Percentiles rank a stretch among this genome's conserved stretches.
phyloP scores from a whole-genome alignment of 345 rosid species.

The Arabidopsis suecica region DNA sequence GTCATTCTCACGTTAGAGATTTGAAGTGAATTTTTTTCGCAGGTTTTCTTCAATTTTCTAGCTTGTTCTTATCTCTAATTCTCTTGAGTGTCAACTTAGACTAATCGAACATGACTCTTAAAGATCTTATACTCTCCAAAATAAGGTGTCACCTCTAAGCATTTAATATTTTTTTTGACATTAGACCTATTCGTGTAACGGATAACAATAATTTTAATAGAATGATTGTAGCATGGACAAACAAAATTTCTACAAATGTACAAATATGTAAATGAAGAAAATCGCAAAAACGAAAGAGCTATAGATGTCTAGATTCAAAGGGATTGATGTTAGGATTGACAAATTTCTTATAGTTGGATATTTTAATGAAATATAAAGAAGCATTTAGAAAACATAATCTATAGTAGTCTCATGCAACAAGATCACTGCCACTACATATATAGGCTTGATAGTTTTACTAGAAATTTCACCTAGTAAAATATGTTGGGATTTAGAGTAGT shows the following conservation, averaged over 20 bases:
- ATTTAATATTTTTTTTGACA: constrained; percentile 13
- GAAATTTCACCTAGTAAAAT: neutral
- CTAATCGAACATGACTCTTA: constrained; percentile 11
- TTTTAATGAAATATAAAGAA: neutral
- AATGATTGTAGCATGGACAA: neutral
- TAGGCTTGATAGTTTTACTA: neutral
- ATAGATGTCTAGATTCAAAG: neutral
- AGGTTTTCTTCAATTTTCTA: constrained; percentile 15
- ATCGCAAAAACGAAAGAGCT: neutral
- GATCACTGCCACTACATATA: no score
- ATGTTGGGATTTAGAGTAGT: neutral
- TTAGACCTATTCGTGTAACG: constrained; percentile 1
- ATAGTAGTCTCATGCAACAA: neutral
- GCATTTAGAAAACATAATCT: neutral
- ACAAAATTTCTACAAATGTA: neutral
- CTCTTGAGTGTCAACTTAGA: constrained; percentile 26
- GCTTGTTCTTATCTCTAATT: constrained; percentile 35
- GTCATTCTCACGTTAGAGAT: constrained; percentile 35
- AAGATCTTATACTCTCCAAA: neutral
- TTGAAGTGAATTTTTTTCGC: constrained; percentile 1
- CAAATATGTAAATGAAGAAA: neutral
- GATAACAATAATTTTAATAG: neutral
- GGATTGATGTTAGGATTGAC: neutral
- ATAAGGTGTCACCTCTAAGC: constrained; percentile 1
- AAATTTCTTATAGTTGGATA: neutral